Conservation (phyloP, 176 grass and related monocot genomes). For the Avena eriantha region DNA sequence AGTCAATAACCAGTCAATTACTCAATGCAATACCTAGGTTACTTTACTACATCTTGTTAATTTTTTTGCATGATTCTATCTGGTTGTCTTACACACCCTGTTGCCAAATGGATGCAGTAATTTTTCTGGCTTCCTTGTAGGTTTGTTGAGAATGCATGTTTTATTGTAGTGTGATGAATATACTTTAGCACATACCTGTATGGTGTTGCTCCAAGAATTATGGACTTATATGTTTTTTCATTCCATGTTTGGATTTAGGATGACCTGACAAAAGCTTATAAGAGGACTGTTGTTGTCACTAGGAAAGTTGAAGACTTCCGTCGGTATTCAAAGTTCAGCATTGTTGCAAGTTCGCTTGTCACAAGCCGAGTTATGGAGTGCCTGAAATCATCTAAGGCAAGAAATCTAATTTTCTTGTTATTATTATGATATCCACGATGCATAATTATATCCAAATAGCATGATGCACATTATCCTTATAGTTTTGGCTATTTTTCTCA, state of each 20-base stretch:
- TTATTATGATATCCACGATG: constrained; percentile 18
- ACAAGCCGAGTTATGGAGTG: constrained; percentile 67
- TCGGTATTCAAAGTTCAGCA: constrained; percentile 70
- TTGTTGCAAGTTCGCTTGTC: constrained; percentile 71
- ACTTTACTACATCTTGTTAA: constrained; percentile 15
- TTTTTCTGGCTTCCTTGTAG: constrained; percentile 27
- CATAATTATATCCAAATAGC: constrained; percentile 16
- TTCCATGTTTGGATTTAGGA: constrained; percentile 68
- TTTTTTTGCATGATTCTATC: background rate
- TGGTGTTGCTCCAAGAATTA: constrained; percentile 26
- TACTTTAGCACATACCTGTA: constrained; percentile 6
- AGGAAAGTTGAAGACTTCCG: constrained; percentile 77
- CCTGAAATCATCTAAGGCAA: constrained; percentile 84
- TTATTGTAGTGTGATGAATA: constrained; percentile 27
- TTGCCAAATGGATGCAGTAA: constrained; percentile 20
- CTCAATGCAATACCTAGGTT: background rate
- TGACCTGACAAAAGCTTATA: constrained; percentile 84
- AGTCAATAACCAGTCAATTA: constrained; percentile 35
- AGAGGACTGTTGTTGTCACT: constrained; percentile 67
- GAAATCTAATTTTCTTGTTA: constrained; percentile 18
- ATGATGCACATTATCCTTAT: constrained; percentile 10
- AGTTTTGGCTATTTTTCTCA: background rate
- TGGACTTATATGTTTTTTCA: constrained; percentile 30
- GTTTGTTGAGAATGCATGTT: constrained; percentile 18
- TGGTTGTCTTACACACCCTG: constrained; percentile 26